Evolutionary conservation across 768 basidiomycete species (phyloP), one percentile per base, ranked within the genome.

Genomic region (Hypholoma fasciculare): DNA sequence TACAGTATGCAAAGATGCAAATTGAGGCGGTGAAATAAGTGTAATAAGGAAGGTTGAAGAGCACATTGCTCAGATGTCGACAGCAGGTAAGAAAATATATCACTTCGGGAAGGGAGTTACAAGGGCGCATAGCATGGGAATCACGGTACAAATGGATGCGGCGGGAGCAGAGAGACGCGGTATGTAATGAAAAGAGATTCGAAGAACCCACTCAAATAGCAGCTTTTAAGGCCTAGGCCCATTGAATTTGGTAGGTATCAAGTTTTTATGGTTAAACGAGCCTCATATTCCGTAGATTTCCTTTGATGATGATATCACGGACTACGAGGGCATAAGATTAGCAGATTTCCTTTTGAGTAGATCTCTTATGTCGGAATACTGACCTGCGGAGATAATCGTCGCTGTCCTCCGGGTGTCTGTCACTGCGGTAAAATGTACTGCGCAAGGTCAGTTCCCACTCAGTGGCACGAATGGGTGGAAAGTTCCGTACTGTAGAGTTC

Each of bases 401-500:
- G 81, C 78, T 38, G 91, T 93, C 62, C 80, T 77, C 68, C 82
- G 80, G 58, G 88, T 91, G 73, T 93, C 90, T n/a, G 87, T 91
- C 49, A 93, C 91, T 52, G 89, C 82, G 9, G 91, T 93, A 56
- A 87, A 77, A 71, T 93, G 90, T 54, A 90, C 91, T 93, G 61
- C 49, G 46, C 19, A 38, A 43, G 48, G 61, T 49, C 44, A 58
- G 30, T 48, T 26, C 26, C 34, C 30, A 30, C 49, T 30, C 37
- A 23, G 34, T 8, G 54, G 50, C 40, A 39, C 16, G 37, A 59
- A 44, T 44, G 43, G 27, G 5, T 42, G 39, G 46, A 52, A 44
- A 20, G 47, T 16, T 30, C 72, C 87, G 57, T 64, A 92, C 91
- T 84, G 67, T 86, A 89, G 14, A 90, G 72, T 60, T 90, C 89